phyloP scores from a whole-genome alignment of 169 alveolate genomes.

The Babesia bovis region DNA sequence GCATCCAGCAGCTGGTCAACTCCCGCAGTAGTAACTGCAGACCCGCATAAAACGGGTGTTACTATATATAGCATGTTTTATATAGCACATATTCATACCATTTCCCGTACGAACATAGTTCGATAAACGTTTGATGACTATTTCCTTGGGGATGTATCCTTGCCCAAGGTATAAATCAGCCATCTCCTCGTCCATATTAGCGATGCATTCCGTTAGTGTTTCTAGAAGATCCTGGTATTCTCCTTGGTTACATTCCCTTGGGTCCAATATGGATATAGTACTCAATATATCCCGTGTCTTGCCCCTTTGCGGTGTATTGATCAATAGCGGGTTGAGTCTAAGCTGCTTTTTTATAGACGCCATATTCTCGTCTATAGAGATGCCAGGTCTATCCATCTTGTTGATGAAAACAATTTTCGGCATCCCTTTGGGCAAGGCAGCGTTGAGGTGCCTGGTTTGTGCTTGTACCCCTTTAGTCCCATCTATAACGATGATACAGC shows the following conservation, averaged over 20 bases:
- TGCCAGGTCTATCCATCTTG: conserved; percentile 82
- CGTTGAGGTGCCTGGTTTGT: conserved; percentile 82
- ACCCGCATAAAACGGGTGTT: conserved; percentile 46
- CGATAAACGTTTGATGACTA: background rate
- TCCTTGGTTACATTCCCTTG: background rate
- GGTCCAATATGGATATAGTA: background rate
- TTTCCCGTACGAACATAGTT: background rate
- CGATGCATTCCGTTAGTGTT: conserved; percentile 11
- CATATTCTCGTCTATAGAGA: conserved; percentile 10
- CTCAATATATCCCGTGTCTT: background rate
- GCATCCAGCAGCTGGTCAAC: conserved; percentile 32
- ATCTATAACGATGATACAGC: conserved; percentile 88
- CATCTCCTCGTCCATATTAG: conserved; percentile 20
- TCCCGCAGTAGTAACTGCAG: conserved; percentile 44
- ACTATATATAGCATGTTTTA: background rate
- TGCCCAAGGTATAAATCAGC: conserved; percentile 22
- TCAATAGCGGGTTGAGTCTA: conserved; percentile 7
- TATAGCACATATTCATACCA: background rate
- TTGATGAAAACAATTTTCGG: conserved; percentile 87
- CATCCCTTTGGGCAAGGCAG: conserved; percentile 81
- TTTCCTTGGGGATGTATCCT: background rate
- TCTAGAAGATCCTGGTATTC: background rate
- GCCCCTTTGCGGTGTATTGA: conserved; percentile 1
- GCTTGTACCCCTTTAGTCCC: conserved; percentile 86
- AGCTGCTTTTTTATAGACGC: conserved; percentile 17